Base-by-base conservation (phyloP, 805 yeast species). In the Brettanomyces naardenensis region DNA sequence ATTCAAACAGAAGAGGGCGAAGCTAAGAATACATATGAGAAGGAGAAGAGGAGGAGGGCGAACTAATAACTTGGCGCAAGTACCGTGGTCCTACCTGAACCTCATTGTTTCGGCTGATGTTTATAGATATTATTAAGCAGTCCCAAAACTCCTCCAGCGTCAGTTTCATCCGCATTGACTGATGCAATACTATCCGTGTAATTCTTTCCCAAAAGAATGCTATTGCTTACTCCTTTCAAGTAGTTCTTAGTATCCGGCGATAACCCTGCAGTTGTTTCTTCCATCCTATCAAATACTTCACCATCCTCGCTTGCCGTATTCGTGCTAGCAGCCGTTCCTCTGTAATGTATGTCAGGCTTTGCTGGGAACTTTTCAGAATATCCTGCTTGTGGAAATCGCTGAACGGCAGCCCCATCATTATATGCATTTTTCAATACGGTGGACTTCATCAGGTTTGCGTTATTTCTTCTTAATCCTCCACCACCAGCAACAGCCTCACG, bases 1-100 rank as follows among this genome's bases (percentile, higher is more conserved):
- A 86, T 92, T 53, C 84, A 83, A 45, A 88, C 96, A 4, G 88
- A 82, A 51, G 97, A 90, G 68, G 97, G 97, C 54, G 85, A 92
- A 4, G 97, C 87, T 56, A 84, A 86, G 70, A 89, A 92, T 58
- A 80, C 79, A 49, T 90, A 90, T 60, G 96, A 88, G 56, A 73
- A 88, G 43, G 97, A 89, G 54, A 83, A 76, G 68, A 77, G 71
- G 56, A 65, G 66, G 43, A 73, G 88, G n/a, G n/a, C n/a, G n/a
- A n/a, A n/a, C n/a, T n/a, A n/a, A n/a, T n/a, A n/a, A n/a, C n/a
- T n/a, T n/a, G n/a, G n/a, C n/a, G n/a, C n/a, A n/a, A n/a, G n/a
- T n/a, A n/a, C n/a, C n/a, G n/a, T n/a, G n/a, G n/a, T n/a, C n/a
- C n/a, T n/a, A n/a, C n/a, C n/a, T n/a, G 7, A 6, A 6, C 14